Conservation (phyloP, 345 rosid species). For the Boechera divaricarpa region DNA sequence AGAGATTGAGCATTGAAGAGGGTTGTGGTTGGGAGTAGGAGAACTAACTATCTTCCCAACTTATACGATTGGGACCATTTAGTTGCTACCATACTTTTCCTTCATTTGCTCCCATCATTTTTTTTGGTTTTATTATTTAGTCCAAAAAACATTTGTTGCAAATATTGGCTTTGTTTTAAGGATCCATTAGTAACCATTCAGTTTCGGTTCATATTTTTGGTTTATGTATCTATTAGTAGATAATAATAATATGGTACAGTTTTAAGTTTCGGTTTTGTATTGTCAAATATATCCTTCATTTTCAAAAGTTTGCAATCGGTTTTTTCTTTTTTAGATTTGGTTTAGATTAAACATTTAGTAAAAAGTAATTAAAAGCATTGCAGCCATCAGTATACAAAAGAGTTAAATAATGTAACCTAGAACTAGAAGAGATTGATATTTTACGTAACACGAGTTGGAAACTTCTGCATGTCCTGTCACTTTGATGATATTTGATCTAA, state of each 20-base stretch:
- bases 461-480: too few relatives aligned
- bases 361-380: too few relatives aligned
- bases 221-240: neutral
- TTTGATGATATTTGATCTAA: too few relatives aligned
- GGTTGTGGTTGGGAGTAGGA: slow-evolving; percentile 47
- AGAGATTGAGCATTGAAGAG: slow-evolving; percentile 43
- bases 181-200: neutral
- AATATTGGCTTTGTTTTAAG: neutral
- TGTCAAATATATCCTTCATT: too few relatives aligned
- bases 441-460: too few relatives aligned
- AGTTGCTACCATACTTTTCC: neutral
- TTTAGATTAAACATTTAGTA: too few relatives aligned
- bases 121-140: neutral
- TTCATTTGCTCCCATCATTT: neutral
- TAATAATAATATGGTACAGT: neutral
- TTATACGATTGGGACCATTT: slow-evolving; percentile 11
- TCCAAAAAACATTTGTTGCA: neutral
- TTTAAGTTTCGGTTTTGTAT: neutral
- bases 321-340: too few relatives aligned
- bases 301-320: too few relatives aligned
- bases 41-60: slow-evolving; percentile 42
- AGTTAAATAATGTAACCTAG: too few relatives aligned
- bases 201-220: neutral
- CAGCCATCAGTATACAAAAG: too few relatives aligned
- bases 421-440: too few relatives aligned